Evolutionary conservation across 768 basidiomycete genomes (phyloP).

Genomic region (Termitomyces sp.): DNA sequence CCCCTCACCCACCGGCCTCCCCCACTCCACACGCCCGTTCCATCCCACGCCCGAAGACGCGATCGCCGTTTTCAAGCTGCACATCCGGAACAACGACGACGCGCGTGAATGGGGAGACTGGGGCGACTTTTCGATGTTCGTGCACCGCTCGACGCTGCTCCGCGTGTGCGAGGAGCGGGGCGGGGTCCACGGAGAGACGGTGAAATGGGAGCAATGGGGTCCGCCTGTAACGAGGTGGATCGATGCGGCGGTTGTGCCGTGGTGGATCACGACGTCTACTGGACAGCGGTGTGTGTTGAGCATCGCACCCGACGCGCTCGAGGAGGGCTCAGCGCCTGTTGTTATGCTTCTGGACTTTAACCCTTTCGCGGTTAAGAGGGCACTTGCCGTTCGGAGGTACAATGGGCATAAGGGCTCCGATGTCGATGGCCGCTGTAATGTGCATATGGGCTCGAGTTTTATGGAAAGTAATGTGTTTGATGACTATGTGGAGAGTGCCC

Average conservation of each 20-base stretch:
- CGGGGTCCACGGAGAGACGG: background rate
- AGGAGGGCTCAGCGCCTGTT: background rate
- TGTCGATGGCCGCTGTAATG: background rate
- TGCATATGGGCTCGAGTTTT: background rate
- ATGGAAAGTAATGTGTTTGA: constrained; percentile 17
- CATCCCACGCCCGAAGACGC: constrained; percentile 6
- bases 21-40: constrained; percentile 1
- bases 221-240: constrained; percentile 19
- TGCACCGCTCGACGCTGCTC: constrained; percentile 7
- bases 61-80: constrained; percentile 8
- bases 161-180: background rate
- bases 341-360: constrained; percentile 6
- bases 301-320: background rate
- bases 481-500: constrained; percentile 17
- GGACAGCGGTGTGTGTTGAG: constrained; percentile 18
- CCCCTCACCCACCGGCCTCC: background rate
- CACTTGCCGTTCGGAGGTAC: background rate
- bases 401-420: background rate
- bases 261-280: constrained; percentile 20
- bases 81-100: background rate
- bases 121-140: constrained; percentile 9
- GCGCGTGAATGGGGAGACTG: background rate
- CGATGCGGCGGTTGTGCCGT: constrained; percentile 7
- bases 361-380: background rate
- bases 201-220: constrained; percentile 15